These are phyloP conservation scores for Trametes polyzona DNA, from an alignment of 1,284 basidiomycete genomes.

Conservation along the genomic window DNA sequence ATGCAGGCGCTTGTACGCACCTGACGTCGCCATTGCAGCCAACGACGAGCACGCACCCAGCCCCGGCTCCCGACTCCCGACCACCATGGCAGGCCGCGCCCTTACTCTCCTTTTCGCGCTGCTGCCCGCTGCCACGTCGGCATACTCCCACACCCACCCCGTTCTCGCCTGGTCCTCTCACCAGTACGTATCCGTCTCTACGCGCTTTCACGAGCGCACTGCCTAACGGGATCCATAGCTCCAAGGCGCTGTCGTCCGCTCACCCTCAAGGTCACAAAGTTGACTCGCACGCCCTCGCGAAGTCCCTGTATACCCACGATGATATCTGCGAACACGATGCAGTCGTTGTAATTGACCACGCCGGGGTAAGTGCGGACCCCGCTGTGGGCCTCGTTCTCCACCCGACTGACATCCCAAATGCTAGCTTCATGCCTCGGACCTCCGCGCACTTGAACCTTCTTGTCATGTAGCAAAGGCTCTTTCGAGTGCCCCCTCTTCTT, in stretches of 20 bases:
- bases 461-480: constrained; percentile 53
- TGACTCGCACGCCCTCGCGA: constrained; percentile 42
- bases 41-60: neutral
- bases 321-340: constrained; percentile 66
- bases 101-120: constrained; percentile 38
- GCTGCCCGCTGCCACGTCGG: constrained; percentile 48
- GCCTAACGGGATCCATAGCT: constrained; percentile 39
- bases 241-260: constrained; percentile 47
- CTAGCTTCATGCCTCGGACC: constrained; percentile 72
- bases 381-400: neutral
- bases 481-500: constrained; percentile 50
- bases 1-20: constrained; percentile 11
- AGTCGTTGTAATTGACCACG: constrained; percentile 67
- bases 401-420: constrained; percentile 1
- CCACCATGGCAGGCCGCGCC: constrained; percentile 30
- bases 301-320: constrained; percentile 48
- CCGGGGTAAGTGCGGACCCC: constrained; percentile 58
- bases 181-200: constrained; percentile 44
- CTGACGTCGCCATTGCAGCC: constrained; percentile 6
- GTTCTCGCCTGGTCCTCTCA: constrained; percentile 73
- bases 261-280: constrained; percentile 38
- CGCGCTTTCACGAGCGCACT: neutral
- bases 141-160: constrained; percentile 63
- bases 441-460: constrained; percentile 57
- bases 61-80: too few relatives aligned